Evolutionary conservation across 345 rosid species (phyloP).

Genomic region (Syzygium aqueum): DNA sequence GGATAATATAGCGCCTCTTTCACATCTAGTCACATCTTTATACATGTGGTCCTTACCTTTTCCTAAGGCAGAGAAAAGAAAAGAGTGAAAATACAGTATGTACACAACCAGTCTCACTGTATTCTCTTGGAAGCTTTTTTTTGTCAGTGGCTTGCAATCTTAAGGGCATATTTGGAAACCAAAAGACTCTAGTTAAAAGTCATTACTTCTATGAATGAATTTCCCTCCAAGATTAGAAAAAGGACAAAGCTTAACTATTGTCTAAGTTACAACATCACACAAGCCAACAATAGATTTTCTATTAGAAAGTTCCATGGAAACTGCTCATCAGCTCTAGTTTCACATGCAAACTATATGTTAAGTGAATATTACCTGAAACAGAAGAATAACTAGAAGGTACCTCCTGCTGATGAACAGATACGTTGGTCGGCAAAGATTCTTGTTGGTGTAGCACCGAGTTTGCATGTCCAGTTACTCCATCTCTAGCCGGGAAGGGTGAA

Average conservation of each 20-base stretch:
- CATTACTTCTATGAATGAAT: background rate
- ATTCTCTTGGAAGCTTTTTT: background rate
- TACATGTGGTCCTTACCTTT: background rate
- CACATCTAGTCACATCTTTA: background rate
- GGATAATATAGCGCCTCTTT: background rate
- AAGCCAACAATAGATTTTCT: background rate
- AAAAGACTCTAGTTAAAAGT: background rate
- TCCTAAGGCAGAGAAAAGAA: background rate
- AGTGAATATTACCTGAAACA: slow-evolving; percentile 91
- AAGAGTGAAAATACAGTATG: background rate
- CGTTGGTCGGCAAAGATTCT: slow-evolving; percentile 34
- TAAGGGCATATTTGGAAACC: background rate
- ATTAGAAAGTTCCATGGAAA: slow-evolving; percentile 7
- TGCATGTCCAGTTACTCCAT: slow-evolving; percentile 39
- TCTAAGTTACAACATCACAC: background rate
- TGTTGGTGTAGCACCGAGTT: slow-evolving; percentile 30
- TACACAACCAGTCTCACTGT: background rate
- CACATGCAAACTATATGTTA: slow-evolving; percentile 43
- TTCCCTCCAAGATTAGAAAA: background rate
- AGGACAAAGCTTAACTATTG: background rate
- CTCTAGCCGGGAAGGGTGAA: slow-evolving; percentile 25
- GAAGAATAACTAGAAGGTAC: slow-evolving; percentile 99
- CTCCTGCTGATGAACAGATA: slow-evolving; percentile 96
- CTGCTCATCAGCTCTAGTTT: slow-evolving; percentile 45
- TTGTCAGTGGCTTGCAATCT: background rate